Conservation (phyloP, 1,139 yeast species). For the Meyerozyma smithsonii region DNA sequence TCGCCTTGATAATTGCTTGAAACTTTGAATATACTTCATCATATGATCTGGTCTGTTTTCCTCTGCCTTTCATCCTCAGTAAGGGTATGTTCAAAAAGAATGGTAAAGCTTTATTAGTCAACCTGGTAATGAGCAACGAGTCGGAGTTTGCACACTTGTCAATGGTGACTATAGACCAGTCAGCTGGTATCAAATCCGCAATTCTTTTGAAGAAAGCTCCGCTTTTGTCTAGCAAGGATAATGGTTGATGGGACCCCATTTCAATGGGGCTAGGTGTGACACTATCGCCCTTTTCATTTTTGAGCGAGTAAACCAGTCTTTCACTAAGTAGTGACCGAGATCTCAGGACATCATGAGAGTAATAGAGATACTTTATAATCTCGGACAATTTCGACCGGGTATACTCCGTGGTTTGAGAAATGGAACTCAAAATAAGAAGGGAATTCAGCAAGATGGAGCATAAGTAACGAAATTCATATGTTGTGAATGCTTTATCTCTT, state of each 20-base stretch:
- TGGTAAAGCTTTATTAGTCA: conserved; percentile 33
- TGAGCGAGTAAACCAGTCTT: conserved; percentile 31
- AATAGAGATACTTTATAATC: neutral
- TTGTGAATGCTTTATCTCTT: neutral
- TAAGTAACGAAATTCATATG: neutral
- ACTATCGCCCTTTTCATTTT: conserved; percentile 44
- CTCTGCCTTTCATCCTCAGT: conserved; percentile 46
- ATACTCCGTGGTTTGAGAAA: neutral
- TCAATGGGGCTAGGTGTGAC: conserved; percentile 16
- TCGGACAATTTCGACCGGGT: neutral
- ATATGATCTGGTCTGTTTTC: conserved; percentile 22
- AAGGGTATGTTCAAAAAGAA: conserved; percentile 58
- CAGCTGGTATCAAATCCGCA: conserved; percentile 31
- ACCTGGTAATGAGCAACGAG: conserved; percentile 51
- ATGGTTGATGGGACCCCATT: conserved; percentile 3
- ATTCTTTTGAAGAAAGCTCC: conserved; percentile 10
- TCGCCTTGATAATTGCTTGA: neutral
- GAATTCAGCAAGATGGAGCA: neutral
- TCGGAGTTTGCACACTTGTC: conserved; percentile 59
- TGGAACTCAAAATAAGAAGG: neutral
- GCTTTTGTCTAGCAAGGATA: neutral
- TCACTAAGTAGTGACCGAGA: neutral
- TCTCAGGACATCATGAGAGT: neutral
- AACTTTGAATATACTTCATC: conserved; percentile 41
- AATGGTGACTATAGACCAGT: conserved; percentile 59